Conservation (phyloP, 768 basidiomycete species). For the Gelatoporia subvermispora region DNA sequence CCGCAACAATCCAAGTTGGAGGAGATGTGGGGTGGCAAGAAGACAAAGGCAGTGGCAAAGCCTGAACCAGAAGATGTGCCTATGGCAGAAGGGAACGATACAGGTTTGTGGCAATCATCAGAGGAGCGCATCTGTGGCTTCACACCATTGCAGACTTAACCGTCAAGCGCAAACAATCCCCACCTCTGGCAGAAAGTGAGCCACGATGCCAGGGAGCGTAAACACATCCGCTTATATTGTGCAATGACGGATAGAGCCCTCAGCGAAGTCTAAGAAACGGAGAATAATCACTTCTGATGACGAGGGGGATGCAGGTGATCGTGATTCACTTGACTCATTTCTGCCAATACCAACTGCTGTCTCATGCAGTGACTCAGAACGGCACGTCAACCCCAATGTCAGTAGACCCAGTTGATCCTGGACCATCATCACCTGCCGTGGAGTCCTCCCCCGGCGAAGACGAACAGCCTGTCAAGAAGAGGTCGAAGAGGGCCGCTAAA, state of each 20-base stretch:
- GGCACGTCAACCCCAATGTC: neutral
- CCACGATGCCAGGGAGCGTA: neutral
- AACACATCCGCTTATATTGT: too few relatives aligned
- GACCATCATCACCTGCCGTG: constrained; percentile 4
- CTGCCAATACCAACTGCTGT: constrained; percentile 3
- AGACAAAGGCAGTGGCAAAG: constrained; percentile 23
- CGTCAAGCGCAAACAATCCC: constrained; percentile 35
- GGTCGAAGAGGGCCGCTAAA: neutral
- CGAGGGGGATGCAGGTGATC: constrained; percentile 19
- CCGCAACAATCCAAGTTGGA: constrained; percentile 76
- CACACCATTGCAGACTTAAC: constrained; percentile 5
- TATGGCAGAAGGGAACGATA: constrained; percentile 12
- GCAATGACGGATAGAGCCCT: too few relatives aligned
- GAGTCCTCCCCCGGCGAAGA: neutral
- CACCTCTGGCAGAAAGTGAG: constrained; percentile 16
- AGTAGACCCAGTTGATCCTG: neutral
- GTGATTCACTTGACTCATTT: too few relatives aligned
- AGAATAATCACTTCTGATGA: constrained; percentile 31
- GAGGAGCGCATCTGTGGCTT: neutral
- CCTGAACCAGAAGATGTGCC: constrained; percentile 16
- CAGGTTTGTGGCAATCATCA: neutral
- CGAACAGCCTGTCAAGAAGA: neutral
- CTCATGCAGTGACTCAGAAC: too few relatives aligned
- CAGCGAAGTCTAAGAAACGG: constrained; percentile 26
- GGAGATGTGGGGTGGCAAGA: constrained; percentile 66